These are phyloP conservation scores for Wickerhamiella sergipiensis DNA, from an alignment of 805 yeast species.

Conservation along the genomic window DNA sequence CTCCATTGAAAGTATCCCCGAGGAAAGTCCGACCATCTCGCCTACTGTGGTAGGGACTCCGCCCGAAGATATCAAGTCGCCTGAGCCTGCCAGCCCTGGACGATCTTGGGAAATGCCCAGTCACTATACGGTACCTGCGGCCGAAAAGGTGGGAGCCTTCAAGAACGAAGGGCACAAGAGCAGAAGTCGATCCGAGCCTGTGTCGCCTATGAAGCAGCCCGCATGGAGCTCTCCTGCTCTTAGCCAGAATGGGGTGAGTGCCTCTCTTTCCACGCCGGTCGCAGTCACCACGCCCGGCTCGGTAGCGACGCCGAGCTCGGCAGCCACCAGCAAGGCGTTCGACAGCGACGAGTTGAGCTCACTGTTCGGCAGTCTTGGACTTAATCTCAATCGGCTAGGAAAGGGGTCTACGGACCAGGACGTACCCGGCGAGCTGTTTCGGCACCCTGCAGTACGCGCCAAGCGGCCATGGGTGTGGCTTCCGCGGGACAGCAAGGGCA, in stretches of 20 bases:
- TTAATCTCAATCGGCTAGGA: conserved; percentile 17
- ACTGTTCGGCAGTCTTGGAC: conserved; percentile 19
- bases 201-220: background rate
- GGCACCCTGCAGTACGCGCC: conserved; percentile 22
- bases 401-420: conserved; percentile 15
- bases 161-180: background rate
- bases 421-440: conserved; percentile 19
- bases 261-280: too few species aligned
- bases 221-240: background rate
- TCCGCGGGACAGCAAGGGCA: conserved; percentile 29
- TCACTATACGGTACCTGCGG: background rate
- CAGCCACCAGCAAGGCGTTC: background rate
- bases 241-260: too few species aligned
- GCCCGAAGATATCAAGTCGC: background rate
- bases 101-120: conserved; percentile 4
- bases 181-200: background rate
- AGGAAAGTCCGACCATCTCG: background rate
- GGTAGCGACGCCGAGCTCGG: background rate
- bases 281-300: too few species aligned
- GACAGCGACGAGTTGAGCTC: conserved; percentile 2
- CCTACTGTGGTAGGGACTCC: background rate
- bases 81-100: conserved; percentile 4
- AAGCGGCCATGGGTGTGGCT: conserved; percentile 30
- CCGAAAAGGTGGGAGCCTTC: background rate
- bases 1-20: conserved; percentile 6